Evolutionary conservation across 331 rosid genomes (phyloP).

Genomic region (Phaseolus coccineus): DNA sequence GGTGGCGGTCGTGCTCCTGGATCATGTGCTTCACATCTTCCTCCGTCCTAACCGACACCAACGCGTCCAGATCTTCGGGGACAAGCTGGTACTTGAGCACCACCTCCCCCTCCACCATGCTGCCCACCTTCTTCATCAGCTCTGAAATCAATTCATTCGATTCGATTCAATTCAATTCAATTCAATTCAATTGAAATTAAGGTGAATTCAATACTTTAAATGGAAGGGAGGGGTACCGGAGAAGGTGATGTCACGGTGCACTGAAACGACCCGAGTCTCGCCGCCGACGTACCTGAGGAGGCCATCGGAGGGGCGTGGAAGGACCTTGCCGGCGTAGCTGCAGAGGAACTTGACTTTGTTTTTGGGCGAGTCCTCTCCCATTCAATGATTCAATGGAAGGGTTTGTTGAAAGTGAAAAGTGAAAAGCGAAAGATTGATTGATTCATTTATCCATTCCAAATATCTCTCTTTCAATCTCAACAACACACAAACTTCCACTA

Average conservation of each 20-base stretch:
- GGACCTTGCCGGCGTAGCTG: slow-evolving; percentile 83
- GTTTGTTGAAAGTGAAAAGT: too few species aligned
- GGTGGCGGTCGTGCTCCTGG: slow-evolving; percentile 66
- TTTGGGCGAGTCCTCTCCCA: slow-evolving; percentile 51
- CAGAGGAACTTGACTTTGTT: slow-evolving; percentile 72
- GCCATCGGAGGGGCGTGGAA: slow-evolving; percentile 76
- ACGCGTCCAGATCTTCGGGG: slow-evolving; percentile 68
- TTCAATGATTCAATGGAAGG: too few species aligned
- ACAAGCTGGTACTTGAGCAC: slow-evolving; percentile 70
- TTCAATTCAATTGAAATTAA: too few species aligned
- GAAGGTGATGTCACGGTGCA: slow-evolving; percentile 54
- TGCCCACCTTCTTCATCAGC: slow-evolving; percentile 60
- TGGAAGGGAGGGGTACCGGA: slow-evolving; percentile 47
- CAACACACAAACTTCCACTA: too few species aligned
- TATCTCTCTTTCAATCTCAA: too few species aligned
- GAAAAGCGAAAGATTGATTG: too few species aligned
- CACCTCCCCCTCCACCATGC: slow-evolving; percentile 62
- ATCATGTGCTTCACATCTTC: slow-evolving; percentile 86
- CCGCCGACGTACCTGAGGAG: slow-evolving; percentile 85
- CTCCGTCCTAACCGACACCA: slow-evolving; percentile 62
- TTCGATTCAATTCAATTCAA: too few species aligned
- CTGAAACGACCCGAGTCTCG: slow-evolving; percentile 75
- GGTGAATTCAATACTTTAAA: too few species aligned
- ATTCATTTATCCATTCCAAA: too few species aligned
- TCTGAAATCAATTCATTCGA: slow-evolving; percentile 38